These are phyloP conservation scores for Candida gigantensis DNA, from an alignment of 1,139 yeast genomes.

Conservation along the genomic window DNA sequence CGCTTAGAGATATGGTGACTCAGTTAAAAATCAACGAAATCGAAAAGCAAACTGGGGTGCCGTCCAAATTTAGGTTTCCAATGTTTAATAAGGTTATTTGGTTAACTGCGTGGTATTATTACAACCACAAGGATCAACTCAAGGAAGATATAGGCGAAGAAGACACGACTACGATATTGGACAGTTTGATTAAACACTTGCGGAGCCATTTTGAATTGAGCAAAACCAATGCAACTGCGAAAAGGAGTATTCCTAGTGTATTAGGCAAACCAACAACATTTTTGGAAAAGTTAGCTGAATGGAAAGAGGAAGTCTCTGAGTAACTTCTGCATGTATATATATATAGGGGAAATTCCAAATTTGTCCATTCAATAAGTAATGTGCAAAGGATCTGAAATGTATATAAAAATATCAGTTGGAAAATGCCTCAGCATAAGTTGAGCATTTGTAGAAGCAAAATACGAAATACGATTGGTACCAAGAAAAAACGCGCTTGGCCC, in stretches of 20 bases:
- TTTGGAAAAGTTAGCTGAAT: conserved; percentile 19
- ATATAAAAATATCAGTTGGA: no score
- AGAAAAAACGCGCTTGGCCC: no score
- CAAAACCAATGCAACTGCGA: conserved; percentile 30
- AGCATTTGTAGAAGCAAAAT: no score
- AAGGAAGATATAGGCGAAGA: conserved; percentile 19
- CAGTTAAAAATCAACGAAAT: conserved; percentile 64
- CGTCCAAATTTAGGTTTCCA: conserved; percentile 77
- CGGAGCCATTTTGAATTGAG: conserved; percentile 27
- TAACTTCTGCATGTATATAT: no score
- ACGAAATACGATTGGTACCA: no score
- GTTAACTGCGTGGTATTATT: conserved; percentile 54
- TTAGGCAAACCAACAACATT: conserved; percentile 25
- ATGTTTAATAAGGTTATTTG: conserved; percentile 70
- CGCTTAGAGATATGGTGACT: conserved; percentile 58
- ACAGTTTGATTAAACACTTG: conserved; percentile 22
- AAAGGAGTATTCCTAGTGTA: conserved; percentile 28
- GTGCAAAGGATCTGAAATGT: no score
- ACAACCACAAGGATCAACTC: conserved; percentile 27
- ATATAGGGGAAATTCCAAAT: background rate
- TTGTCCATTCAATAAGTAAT: no score
- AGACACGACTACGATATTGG: conserved; percentile 8
- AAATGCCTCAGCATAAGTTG: no score
- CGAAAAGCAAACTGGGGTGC: conserved; percentile 71
- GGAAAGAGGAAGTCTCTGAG: conserved; percentile 17